A percentile compares a stretch with the other conserved stretches of the same genome.
These are phyloP conservation scores for Protoeuglena noctilucae DNA, from an alignment of 139 green algal species.

Conservation along the genomic window DNA sequence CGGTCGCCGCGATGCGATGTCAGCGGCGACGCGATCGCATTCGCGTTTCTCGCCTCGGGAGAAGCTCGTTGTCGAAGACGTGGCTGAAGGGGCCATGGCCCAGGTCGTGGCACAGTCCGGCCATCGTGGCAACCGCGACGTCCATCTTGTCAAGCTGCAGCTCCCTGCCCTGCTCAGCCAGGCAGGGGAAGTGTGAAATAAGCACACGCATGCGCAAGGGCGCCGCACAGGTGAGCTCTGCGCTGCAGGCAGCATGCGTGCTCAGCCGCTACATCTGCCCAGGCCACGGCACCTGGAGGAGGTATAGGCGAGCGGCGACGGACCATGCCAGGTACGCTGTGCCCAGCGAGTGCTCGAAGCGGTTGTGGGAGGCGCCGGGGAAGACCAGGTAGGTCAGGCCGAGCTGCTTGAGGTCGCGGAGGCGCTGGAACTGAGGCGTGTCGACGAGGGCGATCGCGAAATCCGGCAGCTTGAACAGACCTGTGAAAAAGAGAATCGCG, in stretches of 20 bases:
- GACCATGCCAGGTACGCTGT: slow-evolving; percentile 35
- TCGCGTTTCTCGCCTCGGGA: slow-evolving; percentile 16
- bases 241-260: no score
- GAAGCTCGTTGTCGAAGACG: slow-evolving; percentile 64
- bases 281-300: no score
- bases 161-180: slow-evolving; percentile 29
- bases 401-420: slow-evolving; percentile 71
- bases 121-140: slow-evolving; percentile 25
- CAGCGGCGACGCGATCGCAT: no score
- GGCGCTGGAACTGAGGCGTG: slow-evolving; percentile 63
- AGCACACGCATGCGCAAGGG: no score
- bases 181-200: no score
- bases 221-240: no score
- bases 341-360: slow-evolving; percentile 75
- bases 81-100: slow-evolving; percentile 85
- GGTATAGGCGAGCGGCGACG: not conserved
- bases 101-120: slow-evolving; percentile 81
- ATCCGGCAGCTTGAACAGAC: no score
- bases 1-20: no score
- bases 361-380: slow-evolving; percentile 58
- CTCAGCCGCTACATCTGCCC: no score
- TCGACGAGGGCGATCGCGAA: slow-evolving; percentile 62
- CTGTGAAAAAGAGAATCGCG: no score
- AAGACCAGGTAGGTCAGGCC: slow-evolving; percentile 48
- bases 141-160: slow-evolving; percentile 31